phyloP scores from a whole-genome alignment of 306 rosid species.

The Styphnolobium japonicum region DNA sequence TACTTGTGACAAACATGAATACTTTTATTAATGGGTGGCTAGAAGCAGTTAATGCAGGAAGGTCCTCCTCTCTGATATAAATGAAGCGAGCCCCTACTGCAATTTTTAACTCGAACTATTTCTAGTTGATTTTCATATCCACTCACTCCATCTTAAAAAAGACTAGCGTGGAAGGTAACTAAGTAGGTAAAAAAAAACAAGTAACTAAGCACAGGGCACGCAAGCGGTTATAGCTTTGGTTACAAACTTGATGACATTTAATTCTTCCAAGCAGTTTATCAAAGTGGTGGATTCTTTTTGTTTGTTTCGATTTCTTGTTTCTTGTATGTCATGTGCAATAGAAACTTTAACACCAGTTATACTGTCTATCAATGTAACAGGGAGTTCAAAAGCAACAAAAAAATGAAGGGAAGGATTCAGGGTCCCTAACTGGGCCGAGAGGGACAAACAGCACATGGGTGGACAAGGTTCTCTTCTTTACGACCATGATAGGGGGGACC shows the following conservation, averaged over 20 bases:
- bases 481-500: slow-evolving; percentile 20
- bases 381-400: neutral
- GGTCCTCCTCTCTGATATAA: neutral
- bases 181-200: too few species aligned
- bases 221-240: neutral
- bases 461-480: neutral
- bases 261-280: neutral
- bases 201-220: too few species aligned
- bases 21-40: neutral
- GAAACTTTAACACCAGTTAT: neutral
- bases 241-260: neutral
- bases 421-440: neutral
- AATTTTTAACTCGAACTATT: neutral
- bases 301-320: neutral
- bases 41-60: neutral
- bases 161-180: too few species aligned
- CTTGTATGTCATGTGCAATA: neutral
- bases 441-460: slow-evolving; percentile 16
- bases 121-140: too few species aligned
- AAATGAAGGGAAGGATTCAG: too few species aligned
- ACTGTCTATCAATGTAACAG: neutral
- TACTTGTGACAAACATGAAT: neutral
- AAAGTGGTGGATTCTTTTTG: neutral
- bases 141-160: too few species aligned
- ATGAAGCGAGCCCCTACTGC: neutral